Conservation (phyloP, 176 grass and related monocot species). For the Phyllostachys edulis region DNA sequence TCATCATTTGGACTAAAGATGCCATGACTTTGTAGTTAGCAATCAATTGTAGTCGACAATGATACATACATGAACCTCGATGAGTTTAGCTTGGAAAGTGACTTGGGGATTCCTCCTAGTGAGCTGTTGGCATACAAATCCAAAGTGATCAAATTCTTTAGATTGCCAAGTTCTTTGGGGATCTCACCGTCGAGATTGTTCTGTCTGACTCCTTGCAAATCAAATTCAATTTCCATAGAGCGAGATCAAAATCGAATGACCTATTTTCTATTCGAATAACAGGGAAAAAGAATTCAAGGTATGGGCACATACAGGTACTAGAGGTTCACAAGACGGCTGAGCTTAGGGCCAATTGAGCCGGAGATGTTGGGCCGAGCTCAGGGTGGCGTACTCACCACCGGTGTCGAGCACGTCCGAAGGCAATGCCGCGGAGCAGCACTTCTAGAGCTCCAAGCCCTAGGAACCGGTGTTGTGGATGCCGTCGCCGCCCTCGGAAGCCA, state of each 20-base stretch:
- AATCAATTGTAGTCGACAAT: background rate
- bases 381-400: conserved; percentile 40
- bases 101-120: conserved; percentile 74
- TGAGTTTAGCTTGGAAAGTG: conserved; percentile 76
- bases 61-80: conserved; percentile 81
- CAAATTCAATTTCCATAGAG: background rate
- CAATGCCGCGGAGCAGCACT: conserved; percentile 47
- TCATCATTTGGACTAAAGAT: background rate
- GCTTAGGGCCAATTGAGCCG: conserved; percentile 74
- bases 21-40: background rate
- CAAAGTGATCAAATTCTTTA: conserved; percentile 92
- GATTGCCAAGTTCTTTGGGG: conserved; percentile 75
- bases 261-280: background rate
- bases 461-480: conserved; percentile 40
- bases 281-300: conserved; percentile 20
- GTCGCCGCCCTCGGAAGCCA: background rate
- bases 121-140: conserved; percentile 85
- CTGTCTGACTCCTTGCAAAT: conserved; percentile 69
- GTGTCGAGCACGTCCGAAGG: conserved; percentile 57
- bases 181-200: conserved; percentile 80
- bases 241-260: conserved; percentile 4
- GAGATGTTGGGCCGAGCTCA: conserved; percentile 95
- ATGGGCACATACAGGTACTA: conserved; percentile 66
- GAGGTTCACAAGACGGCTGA: conserved; percentile 78
- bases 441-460: conserved; percentile 88